Conservation (phyloP, 2,329 filamentous ascomycete species). For the Zarea fungicola region DNA sequence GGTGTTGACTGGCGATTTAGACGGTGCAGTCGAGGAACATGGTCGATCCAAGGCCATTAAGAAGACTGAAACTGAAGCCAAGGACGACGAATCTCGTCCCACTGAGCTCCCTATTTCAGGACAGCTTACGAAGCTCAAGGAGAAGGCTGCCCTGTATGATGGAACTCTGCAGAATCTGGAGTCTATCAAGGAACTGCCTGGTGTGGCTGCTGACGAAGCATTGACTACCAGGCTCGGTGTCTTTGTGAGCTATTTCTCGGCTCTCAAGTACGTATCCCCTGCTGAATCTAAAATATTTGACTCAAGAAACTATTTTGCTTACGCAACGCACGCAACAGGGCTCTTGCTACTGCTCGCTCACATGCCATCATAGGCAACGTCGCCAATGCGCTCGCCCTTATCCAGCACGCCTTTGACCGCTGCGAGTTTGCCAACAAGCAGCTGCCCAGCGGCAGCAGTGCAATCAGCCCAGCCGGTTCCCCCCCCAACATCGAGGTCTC, state of each 20-base stretch:
- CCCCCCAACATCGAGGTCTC: constrained; percentile 67
- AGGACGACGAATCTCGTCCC: constrained; percentile 36
- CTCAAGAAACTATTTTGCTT: too few relatives aligned
- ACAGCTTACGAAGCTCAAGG: constrained; percentile 74
- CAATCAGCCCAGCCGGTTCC: constrained; percentile 26
- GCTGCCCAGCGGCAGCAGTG: too few relatives aligned
- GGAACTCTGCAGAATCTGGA: constrained; percentile 87
- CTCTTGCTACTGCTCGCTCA: constrained; percentile 77
- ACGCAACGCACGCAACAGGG: constrained; percentile 48
- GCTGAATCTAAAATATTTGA: background rate
- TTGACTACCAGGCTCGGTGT: constrained; percentile 75
- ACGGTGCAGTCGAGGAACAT: constrained; percentile 61
- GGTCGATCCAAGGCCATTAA: constrained; percentile 49
- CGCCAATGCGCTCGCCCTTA: constrained; percentile 79
- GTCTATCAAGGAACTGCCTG: constrained; percentile 81
- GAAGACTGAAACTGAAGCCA: constrained; percentile 24
- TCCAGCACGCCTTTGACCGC: constrained; percentile 65
- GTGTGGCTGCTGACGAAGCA: constrained; percentile 75
- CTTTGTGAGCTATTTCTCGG: constrained; percentile 77
- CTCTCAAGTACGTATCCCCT: constrained; percentile 62
- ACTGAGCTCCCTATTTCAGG: constrained; percentile 66
- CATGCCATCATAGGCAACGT: constrained; percentile 69
- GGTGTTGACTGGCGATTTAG: constrained; percentile 75
- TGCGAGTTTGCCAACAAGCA: constrained; percentile 43
- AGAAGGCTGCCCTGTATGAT: constrained; percentile 85